Conservation (phyloP, 768 basidiomycete genomes). For the Boletus reticulatus region DNA sequence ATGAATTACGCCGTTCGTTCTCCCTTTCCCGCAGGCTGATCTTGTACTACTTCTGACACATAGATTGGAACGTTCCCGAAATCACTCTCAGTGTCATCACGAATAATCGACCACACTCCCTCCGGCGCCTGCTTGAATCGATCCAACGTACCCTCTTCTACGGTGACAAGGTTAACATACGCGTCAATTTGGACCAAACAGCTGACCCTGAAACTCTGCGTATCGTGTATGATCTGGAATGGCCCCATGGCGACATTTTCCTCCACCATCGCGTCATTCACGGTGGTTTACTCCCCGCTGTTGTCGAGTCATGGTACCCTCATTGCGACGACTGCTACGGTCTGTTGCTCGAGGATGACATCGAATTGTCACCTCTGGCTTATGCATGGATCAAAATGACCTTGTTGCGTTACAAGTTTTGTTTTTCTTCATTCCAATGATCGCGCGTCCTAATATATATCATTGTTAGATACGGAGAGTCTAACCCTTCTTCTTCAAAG, state of each 20-base stretch:
- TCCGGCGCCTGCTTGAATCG: conserved; percentile 64
- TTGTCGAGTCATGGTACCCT: conserved; percentile 92
- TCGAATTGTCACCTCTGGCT: conserved; percentile 81
- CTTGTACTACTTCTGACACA: conserved; percentile 4
- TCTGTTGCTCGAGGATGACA: conserved; percentile 80
- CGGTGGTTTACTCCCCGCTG: conserved; percentile 76
- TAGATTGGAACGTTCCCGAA: conserved; percentile 74
- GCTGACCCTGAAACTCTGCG: conserved; percentile 59
- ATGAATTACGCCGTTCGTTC: conserved; percentile 39
- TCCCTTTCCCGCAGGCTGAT: conserved; percentile 9
- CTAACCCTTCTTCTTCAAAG: conserved; percentile 37
- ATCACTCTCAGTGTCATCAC: conserved; percentile 77
- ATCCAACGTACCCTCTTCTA: conserved; percentile 58
- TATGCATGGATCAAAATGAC: conserved; percentile 85
- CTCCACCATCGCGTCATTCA: conserved; percentile 74
- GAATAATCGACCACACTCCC: conserved; percentile 69
- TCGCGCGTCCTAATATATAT: not conserved
- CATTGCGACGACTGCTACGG: conserved; percentile 70
- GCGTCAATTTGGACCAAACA: conserved; percentile 76
- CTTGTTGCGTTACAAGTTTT: conserved; percentile 75
- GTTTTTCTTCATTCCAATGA: not conserved
- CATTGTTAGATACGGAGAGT: conserved; percentile 52
- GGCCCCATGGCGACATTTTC: conserved; percentile 59
- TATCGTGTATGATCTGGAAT: conserved; percentile 48
- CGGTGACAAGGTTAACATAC: conserved; percentile 62